phyloP scores from a whole-genome alignment of 208 protist genomes.

The Acanthamoeba lenticulata region DNA sequence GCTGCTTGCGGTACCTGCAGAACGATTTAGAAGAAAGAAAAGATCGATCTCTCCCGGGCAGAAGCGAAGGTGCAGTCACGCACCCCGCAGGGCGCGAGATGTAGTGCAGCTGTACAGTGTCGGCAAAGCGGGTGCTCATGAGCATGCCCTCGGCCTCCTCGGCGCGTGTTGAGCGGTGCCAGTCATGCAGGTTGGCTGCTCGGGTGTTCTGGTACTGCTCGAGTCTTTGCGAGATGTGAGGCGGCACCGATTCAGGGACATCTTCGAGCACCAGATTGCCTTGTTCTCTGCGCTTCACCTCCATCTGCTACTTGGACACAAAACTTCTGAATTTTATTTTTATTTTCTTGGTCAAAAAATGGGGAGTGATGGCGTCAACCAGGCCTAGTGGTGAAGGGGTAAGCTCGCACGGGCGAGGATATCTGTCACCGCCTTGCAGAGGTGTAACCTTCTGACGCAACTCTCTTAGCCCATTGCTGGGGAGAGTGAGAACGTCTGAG shows the following conservation, averaged over 20 bases:
- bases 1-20: constrained; percentile 13
- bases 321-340: too few relatives aligned
- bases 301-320: too few relatives aligned
- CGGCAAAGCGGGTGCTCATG: constrained; percentile 12
- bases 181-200: background rate
- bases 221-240: background rate
- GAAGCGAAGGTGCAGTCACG: background rate
- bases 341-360: background rate
- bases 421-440: background rate
- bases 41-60: background rate
- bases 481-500: constrained; percentile 12
- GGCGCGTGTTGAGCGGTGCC: background rate
- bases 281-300: background rate
- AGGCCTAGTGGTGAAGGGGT: background rate
- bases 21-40: background rate
- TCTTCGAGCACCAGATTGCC: constrained; percentile 28
- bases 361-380: background rate
- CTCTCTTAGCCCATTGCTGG: background rate
- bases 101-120: constrained; percentile 21
- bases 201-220: constrained; percentile 52
- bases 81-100: background rate
- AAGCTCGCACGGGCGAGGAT: background rate
- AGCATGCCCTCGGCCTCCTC: background rate
- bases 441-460: background rate
- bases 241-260: constrained; percentile 12